Base-by-base conservation (phyloP, 2,329 filamentous ascomycete species). In the Emmonsiellopsis sp. region DNA sequence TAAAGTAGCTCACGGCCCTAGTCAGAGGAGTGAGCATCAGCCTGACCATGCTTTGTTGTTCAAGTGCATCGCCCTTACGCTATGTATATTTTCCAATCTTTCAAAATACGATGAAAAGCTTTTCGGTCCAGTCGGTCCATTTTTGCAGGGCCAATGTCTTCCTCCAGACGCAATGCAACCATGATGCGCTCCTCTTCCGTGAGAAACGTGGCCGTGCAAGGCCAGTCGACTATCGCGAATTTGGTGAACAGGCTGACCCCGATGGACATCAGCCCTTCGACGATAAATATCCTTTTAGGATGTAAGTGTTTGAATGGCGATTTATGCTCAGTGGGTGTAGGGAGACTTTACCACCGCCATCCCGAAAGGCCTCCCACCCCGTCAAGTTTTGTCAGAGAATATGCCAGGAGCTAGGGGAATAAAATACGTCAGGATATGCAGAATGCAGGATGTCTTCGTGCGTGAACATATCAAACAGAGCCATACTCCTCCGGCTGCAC, bases 1-100 rank as follows among this genome's bases (percentile, higher is more conserved):
- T 81, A 73, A 83, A 84, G 60, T 82, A 83, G 33, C 86, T 80
- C 49, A 85, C 72, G 3, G 84, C 57, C 7, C 68, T 70, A 53
- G 36, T 62, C 60, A 61, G 53, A 62, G 55, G 11, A n/a, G 21
- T 36, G 7, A 36, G n/a, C 5, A 2, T 48, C 39, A 37, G 45
- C 27, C 36, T 14, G 34, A 9, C 6, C 8, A 13, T n/a, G 3
- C 14, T 37, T 48, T 36, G 32, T 9, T 27, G 2, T n/a, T 48
- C 33, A 39, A 11, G 34, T 1, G 10, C 21, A 37, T 21, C 5
- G 5, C 9, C 66, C 63, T 61, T 60, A 67, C 54, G 68, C 69
- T 9, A 73, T 67, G 59, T 73, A 75, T 52, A 74, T 73, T 58
- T 75, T 77, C 67, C 68, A 71, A 57, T 78, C 77, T 1, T 53